Evolutionary conservation across 441 rosid species (phyloP), one percentile per base, ranked within the genome.

Genomic region (Adansonia gregorii): DNA sequence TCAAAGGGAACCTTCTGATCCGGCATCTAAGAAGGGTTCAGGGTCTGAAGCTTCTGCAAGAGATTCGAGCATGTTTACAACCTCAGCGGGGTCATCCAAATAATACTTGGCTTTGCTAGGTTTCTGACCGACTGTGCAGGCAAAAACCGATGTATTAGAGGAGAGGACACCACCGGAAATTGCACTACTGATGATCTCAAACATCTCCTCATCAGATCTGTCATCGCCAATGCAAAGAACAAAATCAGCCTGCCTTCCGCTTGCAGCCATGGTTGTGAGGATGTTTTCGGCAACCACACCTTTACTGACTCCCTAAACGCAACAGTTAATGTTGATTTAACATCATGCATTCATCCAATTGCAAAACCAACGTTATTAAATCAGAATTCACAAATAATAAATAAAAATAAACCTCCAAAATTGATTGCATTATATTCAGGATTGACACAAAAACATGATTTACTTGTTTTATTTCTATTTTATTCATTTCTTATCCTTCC

Each of bases 91-190:
- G 73, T 95, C 98, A 48, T 95, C 98, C 87, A 95, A 72, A 79
- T 93, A 95, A 83, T 93, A 94, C 82, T 90, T 94, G 73, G 98
- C 98, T 86, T 94, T 94, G 87, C 98, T 94, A 58, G 98, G 98
- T 84, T 95, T 93, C 85, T 95, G 98, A 8, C 94, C 97, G 31
- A 95, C 98, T 2, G 97, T 93, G 88, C 97, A 93, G 22, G 95
- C 92, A 75, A 87, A 89, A 9, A 88, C 86, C 8, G 87, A 82
- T 0, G 87, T 84, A 77, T 77, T 81, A 11, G 90, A 55, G 12
- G 88, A 84, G n/a, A 91, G 85, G 45, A 82, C 59, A 19, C 86
- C 86, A 3, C 77, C 81, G 0, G 88, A 64, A 41, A 78, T 67
- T 8, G 87, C 88, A 52, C 69, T 83, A 56, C 84, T 87, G 63